Base-by-base conservation (phyloP, 192 early-diverging fungal species). In the Kickxella alabastrina region DNA sequence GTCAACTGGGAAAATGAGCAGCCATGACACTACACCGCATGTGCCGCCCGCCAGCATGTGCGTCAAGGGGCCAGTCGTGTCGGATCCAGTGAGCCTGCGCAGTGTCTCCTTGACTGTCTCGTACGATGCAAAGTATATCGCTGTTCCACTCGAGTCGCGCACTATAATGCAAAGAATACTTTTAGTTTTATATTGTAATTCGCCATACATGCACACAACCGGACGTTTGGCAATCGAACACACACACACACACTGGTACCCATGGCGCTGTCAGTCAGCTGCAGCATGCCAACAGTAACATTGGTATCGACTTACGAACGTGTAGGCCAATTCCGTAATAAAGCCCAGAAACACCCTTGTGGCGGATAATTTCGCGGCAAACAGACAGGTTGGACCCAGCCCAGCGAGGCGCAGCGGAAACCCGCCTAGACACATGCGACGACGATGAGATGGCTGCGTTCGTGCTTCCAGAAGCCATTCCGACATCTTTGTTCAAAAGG, bases 1-100 rank as follows among this genome's bases (percentile, higher is more conserved):
- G 54, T 91, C 89, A 5, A 87, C 71, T 0, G 89, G 89, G 47
- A 91, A 91, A 15, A 89, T 84, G 22, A 88, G 51, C 24, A 89
- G 64, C 87, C 89, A 89, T 5, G 84, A 87, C 23, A 87, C 56
- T 13, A 88, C 84, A 17, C 89, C 89, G 56, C 86, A 88, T 6
- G 81, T 67, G 12, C 87, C 89, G 26, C 89, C 89, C 2, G 89
- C 79, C 45, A 89, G 59, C 58, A 91, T 86, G 26, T 89, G 86
- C 0, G 84, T 82, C 68, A 87, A 65, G 6, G 82, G 83, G 2
- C 83, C 83, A 7, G 84, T 62, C 41, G 60, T 52, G 27, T 62
- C 62, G 1, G 69, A 61, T 8, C 69, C 64, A 19, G 64, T 72
- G 23, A 63, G 21, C 36, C 65, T 60, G 39, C 75, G 72, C 22